phyloP scores from a whole-genome alignment of 192 early-diverging fungal genomes.

The Lobosporangium transversale region DNA sequence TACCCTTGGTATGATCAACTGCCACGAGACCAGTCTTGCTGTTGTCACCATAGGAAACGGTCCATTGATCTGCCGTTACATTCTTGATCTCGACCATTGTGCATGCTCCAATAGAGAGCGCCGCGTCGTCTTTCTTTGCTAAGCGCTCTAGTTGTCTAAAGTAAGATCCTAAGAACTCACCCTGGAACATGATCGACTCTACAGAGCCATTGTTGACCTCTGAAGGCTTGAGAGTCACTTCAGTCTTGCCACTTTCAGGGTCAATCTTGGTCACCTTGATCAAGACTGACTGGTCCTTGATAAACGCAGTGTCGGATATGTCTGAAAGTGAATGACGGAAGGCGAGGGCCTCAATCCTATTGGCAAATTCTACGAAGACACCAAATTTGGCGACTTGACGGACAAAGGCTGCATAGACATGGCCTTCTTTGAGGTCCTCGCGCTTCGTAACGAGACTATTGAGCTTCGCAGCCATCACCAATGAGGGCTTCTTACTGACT shows the following conservation, averaged over 20 bases:
- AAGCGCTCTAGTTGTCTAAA: constrained; percentile 60
- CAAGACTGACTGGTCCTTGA: constrained; percentile 76
- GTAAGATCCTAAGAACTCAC: constrained; percentile 61
- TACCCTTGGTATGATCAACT: constrained; percentile 63
- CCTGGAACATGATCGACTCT: constrained; percentile 53
- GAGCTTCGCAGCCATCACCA: constrained; percentile 68
- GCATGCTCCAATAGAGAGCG: constrained; percentile 49
- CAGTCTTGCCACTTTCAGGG: constrained; percentile 54
- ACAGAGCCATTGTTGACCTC: constrained; percentile 50
- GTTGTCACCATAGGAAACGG: constrained; percentile 54
- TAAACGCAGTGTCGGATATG: constrained; percentile 60
- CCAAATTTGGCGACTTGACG: constrained; percentile 65
- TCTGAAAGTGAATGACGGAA: constrained; percentile 67
- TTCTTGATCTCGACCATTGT: constrained; percentile 62
- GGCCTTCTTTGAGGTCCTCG: constrained; percentile 61
- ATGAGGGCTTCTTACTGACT: constrained; percentile 71
- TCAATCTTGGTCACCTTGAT: constrained; percentile 68
- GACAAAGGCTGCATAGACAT: constrained; percentile 74
- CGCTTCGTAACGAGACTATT: constrained; percentile 52
- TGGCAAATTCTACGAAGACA: constrained; percentile 74
- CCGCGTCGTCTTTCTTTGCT: constrained; percentile 25
- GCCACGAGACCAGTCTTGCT: constrained; percentile 69
- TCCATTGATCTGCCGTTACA: constrained; percentile 58
- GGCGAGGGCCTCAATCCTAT: constrained; percentile 68
- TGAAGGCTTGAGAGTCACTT: constrained; percentile 77